Conservation (phyloP, 768 basidiomycete species). For the Inosperma sp. region DNA sequence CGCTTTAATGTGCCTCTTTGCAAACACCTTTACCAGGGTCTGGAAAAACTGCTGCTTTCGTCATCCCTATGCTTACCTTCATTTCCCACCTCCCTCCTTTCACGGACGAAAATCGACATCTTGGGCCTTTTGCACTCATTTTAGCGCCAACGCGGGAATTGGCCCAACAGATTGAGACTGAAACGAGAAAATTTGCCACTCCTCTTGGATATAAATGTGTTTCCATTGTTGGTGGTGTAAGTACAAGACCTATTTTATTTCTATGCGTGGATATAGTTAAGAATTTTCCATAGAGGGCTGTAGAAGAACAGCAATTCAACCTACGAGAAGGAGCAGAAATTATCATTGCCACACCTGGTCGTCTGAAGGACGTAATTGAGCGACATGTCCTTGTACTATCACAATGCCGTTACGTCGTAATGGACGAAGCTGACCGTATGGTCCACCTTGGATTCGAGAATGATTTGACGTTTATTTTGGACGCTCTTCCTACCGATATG, state of each 20-base stretch:
- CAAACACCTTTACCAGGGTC: constrained; percentile 56
- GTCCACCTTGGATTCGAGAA: constrained; percentile 96
- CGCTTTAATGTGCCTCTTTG: not conserved
- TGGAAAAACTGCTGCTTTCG: constrained; percentile 97
- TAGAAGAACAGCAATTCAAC: constrained; percentile 98
- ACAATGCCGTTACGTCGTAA: constrained; percentile 97
- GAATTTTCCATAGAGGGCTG: constrained; percentile 55
- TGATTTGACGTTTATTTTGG: constrained; percentile 91
- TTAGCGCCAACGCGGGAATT: constrained; percentile 97
- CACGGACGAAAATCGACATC: constrained; percentile 87
- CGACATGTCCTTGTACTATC: constrained; percentile 91
- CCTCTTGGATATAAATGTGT: constrained; percentile 92
- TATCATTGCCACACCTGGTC: constrained; percentile 97
- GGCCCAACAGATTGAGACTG: constrained; percentile 94
- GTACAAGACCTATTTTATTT: constrained; percentile 24
- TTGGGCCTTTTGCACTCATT: constrained; percentile 91
- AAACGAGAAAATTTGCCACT: constrained; percentile 86
- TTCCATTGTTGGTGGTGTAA: constrained; percentile 95
- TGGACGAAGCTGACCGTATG: constrained; percentile 99
- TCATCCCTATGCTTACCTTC: constrained; percentile 96
- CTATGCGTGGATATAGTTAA: not conserved
- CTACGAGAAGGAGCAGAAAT: constrained; percentile 98
- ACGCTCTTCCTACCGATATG: constrained; percentile 81
- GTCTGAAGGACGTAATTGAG: constrained; percentile 96
- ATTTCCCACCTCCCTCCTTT: constrained; percentile 83